A percentile compares a stretch with the other conserved stretches of the same genome.
Evolutionary conservation across 306 rosid species (phyloP).

Genomic region (Abrus pulchellus): DNA sequence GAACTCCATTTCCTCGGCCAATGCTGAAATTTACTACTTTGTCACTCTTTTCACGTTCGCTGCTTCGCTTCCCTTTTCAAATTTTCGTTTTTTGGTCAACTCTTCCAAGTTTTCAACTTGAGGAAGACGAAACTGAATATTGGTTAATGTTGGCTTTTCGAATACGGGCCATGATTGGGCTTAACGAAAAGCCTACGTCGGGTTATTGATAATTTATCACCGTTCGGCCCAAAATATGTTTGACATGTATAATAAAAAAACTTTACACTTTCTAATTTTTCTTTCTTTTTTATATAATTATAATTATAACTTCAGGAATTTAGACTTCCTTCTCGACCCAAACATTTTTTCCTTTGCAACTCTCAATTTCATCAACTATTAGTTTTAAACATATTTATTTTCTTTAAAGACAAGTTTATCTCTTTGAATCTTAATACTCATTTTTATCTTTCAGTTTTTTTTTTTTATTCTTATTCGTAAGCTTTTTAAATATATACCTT

Average conservation of each 20-base stretch:
- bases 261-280: too few species aligned
- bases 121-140: conserved; percentile 28
- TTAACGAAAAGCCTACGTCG: background rate
- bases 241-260: too few species aligned
- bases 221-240: too few species aligned
- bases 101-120: conserved; percentile 5
- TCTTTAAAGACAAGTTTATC: background rate
- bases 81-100: background rate
- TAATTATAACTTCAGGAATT: too few species aligned
- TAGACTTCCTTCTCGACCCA: too few species aligned
- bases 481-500: too few species aligned
- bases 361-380: too few species aligned
- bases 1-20: conserved; percentile 62
- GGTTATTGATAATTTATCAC: too few species aligned
- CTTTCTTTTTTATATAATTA: too few species aligned
- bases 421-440: background rate
- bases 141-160: conserved; percentile 5
- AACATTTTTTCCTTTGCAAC: too few species aligned
- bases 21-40: conserved; percentile 27
- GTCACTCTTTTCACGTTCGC: background rate
- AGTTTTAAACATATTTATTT: too few species aligned
- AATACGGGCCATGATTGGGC: background rate
- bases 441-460: background rate
- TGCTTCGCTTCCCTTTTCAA: background rate
- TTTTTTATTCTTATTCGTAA: background rate